phyloP scores from a whole-genome alignment of 306 rosid genomes.

The Rosa lucieae region DNA sequence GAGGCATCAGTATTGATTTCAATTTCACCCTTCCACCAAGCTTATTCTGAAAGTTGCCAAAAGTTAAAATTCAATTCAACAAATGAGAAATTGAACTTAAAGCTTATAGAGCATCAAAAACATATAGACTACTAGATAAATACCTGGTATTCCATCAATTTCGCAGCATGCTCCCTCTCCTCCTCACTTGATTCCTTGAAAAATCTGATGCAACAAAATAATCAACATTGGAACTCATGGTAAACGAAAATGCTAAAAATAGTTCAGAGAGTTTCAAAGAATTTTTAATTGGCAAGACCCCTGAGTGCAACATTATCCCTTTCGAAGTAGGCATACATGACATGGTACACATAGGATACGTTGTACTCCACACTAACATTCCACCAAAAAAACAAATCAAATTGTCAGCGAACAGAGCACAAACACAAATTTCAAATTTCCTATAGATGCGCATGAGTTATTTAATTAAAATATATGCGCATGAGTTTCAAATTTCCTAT shows the following conservation, averaged over 20 bases:
- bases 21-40: constrained; percentile 87
- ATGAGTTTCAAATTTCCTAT: too few relatives aligned
- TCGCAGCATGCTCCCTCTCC: constrained; percentile 92
- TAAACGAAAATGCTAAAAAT: neutral
- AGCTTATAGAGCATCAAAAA: neutral
- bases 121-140: neutral
- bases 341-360: constrained; percentile 89
- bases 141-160: constrained; percentile 92
- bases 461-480: too few relatives aligned
- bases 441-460: too few relatives aligned
- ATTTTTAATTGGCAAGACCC: constrained; percentile 75
- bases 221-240: neutral
- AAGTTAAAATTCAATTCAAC: neutral
- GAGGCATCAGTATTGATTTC: constrained; percentile 55
- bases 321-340: constrained; percentile 90
- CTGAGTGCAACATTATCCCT: constrained; percentile 91
- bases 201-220: constrained; percentile 42
- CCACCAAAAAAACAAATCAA: neutral
- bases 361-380: constrained; percentile 88
- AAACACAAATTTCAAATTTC: neutral
- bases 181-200: constrained; percentile 92
- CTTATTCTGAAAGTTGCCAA: constrained; percentile 50
- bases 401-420: neutral
- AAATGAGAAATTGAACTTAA: neutral
- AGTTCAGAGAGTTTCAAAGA: neutral